These are phyloP conservation scores for Ambrosia trifida DNA, from an alignment of 129 eudicot species.

Conservation along the genomic window DNA sequence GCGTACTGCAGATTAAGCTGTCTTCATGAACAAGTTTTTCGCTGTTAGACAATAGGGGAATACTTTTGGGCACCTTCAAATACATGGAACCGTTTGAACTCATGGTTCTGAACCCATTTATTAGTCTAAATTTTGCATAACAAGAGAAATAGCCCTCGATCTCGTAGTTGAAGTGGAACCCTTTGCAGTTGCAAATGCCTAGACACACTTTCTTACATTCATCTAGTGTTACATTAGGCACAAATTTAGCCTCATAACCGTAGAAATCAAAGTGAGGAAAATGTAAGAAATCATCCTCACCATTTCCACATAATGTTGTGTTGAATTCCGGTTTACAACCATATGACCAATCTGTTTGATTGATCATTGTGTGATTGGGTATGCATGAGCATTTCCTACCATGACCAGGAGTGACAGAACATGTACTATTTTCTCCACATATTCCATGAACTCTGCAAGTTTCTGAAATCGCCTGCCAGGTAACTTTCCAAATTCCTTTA, in stretches of 20 bases:
- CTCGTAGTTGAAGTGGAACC: conserved; percentile 35
- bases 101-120: conserved; percentile 37
- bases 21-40: not conserved
- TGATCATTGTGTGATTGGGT: conserved; percentile 42
- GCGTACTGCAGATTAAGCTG: conserved; percentile 17
- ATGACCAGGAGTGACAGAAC: conserved; percentile 21
- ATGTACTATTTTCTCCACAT: conserved; percentile 49
- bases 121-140: conserved; percentile 37
- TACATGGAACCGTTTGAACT: conserved; percentile 26
- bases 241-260: conserved; percentile 37
- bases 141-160: conserved; percentile 30
- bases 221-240: conserved; percentile 29
- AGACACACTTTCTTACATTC: conserved; percentile 36
- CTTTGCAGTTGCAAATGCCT: conserved; percentile 44
- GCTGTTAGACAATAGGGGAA: not conserved
- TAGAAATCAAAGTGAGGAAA: conserved; percentile 37
- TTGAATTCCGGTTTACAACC: conserved; percentile 52
- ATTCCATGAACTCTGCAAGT: conserved; percentile 44
- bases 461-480: conserved; percentile 40
- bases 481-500: conserved; percentile 38
- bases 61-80: conserved; percentile 38
- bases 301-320: conserved; percentile 29
- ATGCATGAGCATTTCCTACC: conserved; percentile 45
- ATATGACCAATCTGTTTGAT: conserved; percentile 39
- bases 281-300: conserved; percentile 22